Evolutionary conservation across 2,329 filamentous ascomycete genomes (phyloP).

Genomic region (Aspergillus sp.): DNA sequence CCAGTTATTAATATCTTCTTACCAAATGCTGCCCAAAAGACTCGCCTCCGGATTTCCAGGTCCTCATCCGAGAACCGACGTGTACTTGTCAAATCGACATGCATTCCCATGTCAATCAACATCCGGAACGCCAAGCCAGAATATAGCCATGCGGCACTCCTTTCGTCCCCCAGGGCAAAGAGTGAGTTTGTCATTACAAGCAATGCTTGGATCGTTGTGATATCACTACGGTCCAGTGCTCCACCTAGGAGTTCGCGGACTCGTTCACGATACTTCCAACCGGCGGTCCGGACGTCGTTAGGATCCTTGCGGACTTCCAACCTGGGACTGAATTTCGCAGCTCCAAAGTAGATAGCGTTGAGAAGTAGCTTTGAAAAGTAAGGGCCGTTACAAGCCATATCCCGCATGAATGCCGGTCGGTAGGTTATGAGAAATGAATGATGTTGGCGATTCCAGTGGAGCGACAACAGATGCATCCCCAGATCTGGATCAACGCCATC

Average conservation of each 20-base stretch:
- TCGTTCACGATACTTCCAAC: conserved; percentile 50
- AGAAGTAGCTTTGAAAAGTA: conserved; percentile 55
- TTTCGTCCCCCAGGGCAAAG: conserved; percentile 49
- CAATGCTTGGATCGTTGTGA: conserved; percentile 57
- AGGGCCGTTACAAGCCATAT: conserved; percentile 34
- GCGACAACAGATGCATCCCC: conserved; percentile 52
- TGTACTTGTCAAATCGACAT: conserved; percentile 23
- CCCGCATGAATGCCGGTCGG: conserved; percentile 14
- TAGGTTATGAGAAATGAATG: conserved; percentile 45
- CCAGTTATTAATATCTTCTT: neutral
- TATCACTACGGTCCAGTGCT: conserved; percentile 49
- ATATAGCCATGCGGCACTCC: conserved; percentile 55
- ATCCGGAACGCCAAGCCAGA: conserved; percentile 53
- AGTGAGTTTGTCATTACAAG: conserved; percentile 54
- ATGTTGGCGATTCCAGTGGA: conserved; percentile 57
- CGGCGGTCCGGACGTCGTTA: conserved; percentile 49
- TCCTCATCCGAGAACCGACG: conserved; percentile 23
- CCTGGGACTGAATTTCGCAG: conserved; percentile 49
- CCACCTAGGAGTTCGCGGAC: conserved; percentile 49
- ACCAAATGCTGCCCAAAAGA: conserved; percentile 35
- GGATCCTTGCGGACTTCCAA: conserved; percentile 48
- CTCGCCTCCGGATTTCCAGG: conserved; percentile 28
- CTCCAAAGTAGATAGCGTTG: conserved; percentile 52
- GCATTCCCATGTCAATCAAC: conserved; percentile 53
- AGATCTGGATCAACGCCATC: conserved; percentile 56